Evolutionary conservation across 176 grass and related monocot species (phyloP), one percentile per base, ranked within the genome.

Genomic region (Ananas comosus): DNA sequence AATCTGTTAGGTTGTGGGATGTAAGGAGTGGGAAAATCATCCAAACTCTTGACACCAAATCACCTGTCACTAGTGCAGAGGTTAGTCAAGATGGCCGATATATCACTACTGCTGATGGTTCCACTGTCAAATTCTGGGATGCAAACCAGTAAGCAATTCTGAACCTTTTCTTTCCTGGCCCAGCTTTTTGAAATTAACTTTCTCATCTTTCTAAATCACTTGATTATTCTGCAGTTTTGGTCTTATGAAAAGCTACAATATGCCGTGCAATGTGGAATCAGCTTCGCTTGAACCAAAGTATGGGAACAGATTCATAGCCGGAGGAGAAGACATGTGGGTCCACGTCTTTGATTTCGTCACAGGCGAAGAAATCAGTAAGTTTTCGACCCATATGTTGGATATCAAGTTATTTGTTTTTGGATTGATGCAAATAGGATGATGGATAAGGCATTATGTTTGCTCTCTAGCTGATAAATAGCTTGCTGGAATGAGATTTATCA

Each of bases 281-380:
- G 94, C 94, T 56, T 99, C 94, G 48, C 86, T 99, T 64, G 94
- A 99, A 65, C 94, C 94, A 0, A 99, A 88, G 64, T 58, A 74
- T 73, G 94, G 94, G 27, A 88, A 83, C 58, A 89, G 84, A 75
- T 99, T 99, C 70, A 83, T 99, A 4, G 78, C 84, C 67, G 94
- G 94, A 85, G 94, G 94, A 71, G 94, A 93, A 91, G 94, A 99
- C 64, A 78, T 99, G 87, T 99, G 94, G 90, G 72, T 99, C 74
- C 94, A 83, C 73, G 69, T 91, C 69, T 99, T 91, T 64, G 90
- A 99, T 79, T 99, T 99, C 78, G 80, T 81, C 73, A 93, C 89
- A 57, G 94, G 94, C 49, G 89, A 99, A 92, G 90, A 99, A 85
- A 88, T 93, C 78, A 74, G 94, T 91, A 88, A 83, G 84, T 73